Conservation (phyloP, 2,329 filamentous ascomycete species). For the Geosmithia flava region DNA sequence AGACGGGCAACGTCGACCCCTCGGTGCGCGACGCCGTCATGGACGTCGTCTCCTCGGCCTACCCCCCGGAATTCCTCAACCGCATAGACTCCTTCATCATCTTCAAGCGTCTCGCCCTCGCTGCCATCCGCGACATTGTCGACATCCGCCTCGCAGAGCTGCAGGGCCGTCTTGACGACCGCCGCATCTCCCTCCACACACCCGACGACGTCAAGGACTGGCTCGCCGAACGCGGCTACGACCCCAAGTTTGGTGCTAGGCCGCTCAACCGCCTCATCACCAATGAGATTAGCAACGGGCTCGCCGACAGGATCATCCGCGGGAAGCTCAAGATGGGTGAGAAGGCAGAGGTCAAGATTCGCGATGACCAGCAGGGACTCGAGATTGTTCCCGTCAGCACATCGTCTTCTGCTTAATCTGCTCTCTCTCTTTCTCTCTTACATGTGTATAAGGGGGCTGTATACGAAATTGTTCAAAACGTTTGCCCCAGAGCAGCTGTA, state of each 20-base stretch:
- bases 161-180: conserved; percentile 70
- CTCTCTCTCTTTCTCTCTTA: too few relatives aligned
- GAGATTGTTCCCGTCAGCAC: conserved; percentile 25
- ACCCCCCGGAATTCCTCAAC: conserved; percentile 93
- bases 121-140: conserved; percentile 80
- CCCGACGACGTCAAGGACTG: conserved; percentile 64
- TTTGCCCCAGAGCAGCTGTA: background rate
- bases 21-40: conserved; percentile 71
- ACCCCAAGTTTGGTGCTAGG: conserved; percentile 80
- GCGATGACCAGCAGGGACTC: conserved; percentile 45
- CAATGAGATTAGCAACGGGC: conserved; percentile 75
- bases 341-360: conserved; percentile 56
- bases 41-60: conserved; percentile 63
- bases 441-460: too few relatives aligned
- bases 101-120: conserved; percentile 73
- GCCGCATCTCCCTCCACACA: conserved; percentile 67
- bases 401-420: too few relatives aligned
- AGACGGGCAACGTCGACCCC: conserved; percentile 57
- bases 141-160: conserved; percentile 83
- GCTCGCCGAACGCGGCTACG: conserved; percentile 83
- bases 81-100: conserved; percentile 94
- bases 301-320: conserved; percentile 86
- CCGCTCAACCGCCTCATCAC: conserved; percentile 85
- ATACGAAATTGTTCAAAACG: background rate
- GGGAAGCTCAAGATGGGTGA: conserved; percentile 70